Evolutionary conservation across 768 basidiomycete species (phyloP), one percentile per base, ranked within the genome.

Genomic region (Mycena epipterygia): DNA sequence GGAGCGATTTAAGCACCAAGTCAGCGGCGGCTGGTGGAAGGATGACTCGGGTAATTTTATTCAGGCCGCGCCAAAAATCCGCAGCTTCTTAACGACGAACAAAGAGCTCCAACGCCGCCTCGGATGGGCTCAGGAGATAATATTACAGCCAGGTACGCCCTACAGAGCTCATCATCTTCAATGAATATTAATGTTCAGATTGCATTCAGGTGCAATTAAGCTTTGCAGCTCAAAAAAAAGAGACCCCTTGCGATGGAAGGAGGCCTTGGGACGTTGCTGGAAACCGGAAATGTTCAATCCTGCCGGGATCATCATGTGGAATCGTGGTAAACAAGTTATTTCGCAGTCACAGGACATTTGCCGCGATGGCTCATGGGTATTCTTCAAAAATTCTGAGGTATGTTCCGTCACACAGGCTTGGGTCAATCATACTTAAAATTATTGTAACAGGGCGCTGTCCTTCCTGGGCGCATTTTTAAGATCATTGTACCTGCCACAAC

Each of bases 41-140:
- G 37, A 46, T 48, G 0, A 11, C 14, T 17, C 23, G 6, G 53
- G 42, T 4, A 42, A 44, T 29, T 41, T 44, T 29, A 58, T 58
- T 6, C 44, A 48, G n/a, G 53, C 64, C 3, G 64, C n/a, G n/a
- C n/a, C n/a, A n/a, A n/a, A n/a, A n/a, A n/a, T n/a, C n/a, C n/a
- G 64, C 2, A 46, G 64, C 30, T 73, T 70, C 41, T 29, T 73
- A 21, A 35, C 29, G 2, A 52, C 52, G 1, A 70, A 73, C 42
- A 14, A 9, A 14, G 49, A 66, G 37, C 62, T 73, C 16, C 72
- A 70, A 39, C 68, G 64, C 5, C 64, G 68, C 6, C 56, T 73
- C 0, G 72, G 72, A 29, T 73, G 72, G 72, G n/a, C 68, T 0
- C 68, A 69, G 17, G 52, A 57, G 14, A 23, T 19, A 5, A 11